Conservation (phyloP, 768 basidiomycete species). For the Tylopilus sp. region DNA sequence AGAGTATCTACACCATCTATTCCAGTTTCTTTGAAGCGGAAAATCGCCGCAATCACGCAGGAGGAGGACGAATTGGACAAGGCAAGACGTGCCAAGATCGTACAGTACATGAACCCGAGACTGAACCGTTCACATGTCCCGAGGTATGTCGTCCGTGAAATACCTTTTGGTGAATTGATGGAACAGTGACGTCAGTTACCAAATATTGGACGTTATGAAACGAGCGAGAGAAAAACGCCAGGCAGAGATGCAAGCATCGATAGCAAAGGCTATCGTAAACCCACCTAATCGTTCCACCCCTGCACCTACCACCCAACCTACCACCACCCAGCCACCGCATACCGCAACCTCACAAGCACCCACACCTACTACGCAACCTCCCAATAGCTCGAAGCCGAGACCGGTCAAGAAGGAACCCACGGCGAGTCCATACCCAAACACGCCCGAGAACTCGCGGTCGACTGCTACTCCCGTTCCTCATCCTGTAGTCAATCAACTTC, state of each 20-base stretch:
- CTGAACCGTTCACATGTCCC: slow-evolving; percentile 44
- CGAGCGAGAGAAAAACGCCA: slow-evolving; percentile 27
- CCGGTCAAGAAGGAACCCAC: slow-evolving; percentile 29
- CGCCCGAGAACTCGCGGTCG: slow-evolving; percentile 29
- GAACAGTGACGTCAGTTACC: slow-evolving; percentile 40
- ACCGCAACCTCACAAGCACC: slow-evolving; percentile 29
- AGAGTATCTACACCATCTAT: slow-evolving; percentile 71
- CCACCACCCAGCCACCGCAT: slow-evolving; percentile 35
- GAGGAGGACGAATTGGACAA: slow-evolving; percentile 78
- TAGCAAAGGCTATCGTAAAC: slow-evolving; percentile 29
- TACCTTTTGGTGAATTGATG: neutral
- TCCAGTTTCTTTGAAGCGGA: slow-evolving; percentile 73
- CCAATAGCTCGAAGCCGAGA: slow-evolving; percentile 24
- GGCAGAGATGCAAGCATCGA: slow-evolving; percentile 19
- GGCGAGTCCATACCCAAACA: slow-evolving; percentile 24
- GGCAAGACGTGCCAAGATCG: slow-evolving; percentile 67
- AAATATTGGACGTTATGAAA: slow-evolving; percentile 51
- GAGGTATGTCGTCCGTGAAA: slow-evolving; percentile 37
- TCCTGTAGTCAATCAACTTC: slow-evolving; percentile 33
- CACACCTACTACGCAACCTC: slow-evolving; percentile 29
- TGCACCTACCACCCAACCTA: slow-evolving; percentile 29
- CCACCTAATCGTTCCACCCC: slow-evolving; percentile 30
- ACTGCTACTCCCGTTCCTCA: slow-evolving; percentile 32
- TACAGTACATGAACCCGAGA: slow-evolving; percentile 75
- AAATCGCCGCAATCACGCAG: slow-evolving; percentile 63